These are phyloP conservation scores for Cladophialophora psammophila DNA, from an alignment of 2,329 filamentous ascomycete genomes.

Conservation along the genomic window DNA sequence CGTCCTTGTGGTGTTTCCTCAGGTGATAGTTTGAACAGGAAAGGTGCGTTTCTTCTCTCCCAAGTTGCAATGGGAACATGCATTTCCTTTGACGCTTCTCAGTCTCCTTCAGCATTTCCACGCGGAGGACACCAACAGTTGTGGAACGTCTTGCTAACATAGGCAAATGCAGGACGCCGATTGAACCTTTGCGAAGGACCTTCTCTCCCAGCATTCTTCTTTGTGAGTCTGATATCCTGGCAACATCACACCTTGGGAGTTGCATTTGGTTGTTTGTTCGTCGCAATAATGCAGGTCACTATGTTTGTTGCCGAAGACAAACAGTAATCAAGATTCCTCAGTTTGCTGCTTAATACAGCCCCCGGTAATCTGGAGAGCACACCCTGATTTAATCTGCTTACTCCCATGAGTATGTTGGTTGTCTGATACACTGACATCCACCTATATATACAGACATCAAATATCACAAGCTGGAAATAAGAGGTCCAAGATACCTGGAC, in stretches of 20 bases:
- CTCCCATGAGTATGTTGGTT: background rate
- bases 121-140: background rate
- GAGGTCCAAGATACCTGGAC: background rate
- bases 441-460: constrained; percentile 15
- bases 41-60: background rate
- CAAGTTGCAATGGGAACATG: background rate
- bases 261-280: background rate
- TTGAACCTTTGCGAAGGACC: background rate
- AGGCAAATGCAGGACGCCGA: background rate
- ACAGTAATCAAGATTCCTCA: background rate
- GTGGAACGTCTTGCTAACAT: background rate
- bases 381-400: background rate
- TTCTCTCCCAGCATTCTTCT: background rate
- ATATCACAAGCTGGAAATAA: background rate
- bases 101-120: background rate
- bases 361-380: background rate
- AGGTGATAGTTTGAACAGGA: background rate
- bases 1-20: background rate
- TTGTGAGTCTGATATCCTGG: background rate
- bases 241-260: background rate
- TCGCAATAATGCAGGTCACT: background rate
- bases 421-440: background rate
- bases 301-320: constrained; percentile 2
- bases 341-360: background rate
- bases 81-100: background rate